Evolutionary conservation across 139 green algal genomes (phyloP), one percentile per base, ranked within the genome.

Genomic region (Gonium pectorale): DNA sequence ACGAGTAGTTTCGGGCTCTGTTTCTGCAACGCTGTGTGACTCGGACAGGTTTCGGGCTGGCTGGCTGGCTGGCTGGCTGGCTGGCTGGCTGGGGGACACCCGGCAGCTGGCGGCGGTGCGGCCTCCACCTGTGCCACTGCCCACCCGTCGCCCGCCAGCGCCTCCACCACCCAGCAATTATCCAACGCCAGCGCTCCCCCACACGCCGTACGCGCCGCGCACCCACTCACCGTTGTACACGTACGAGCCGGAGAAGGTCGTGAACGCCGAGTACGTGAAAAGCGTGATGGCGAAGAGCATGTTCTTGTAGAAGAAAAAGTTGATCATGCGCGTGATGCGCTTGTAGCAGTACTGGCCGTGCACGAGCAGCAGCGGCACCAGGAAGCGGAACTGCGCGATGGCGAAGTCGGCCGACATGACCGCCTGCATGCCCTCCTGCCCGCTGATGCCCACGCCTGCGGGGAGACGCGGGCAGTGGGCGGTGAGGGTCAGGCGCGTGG

Each of bases 381-480:
- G 90, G 91, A 93, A 99, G 22, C 96, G 92, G 92, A 99, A 99
- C 92, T 99, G 97, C 7, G 93, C 92, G 64, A 99, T 96, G 49
- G 97, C 94, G 87, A 98, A 99, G 90, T 99, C 97, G 27, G 92
- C 44, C 26, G 93, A 94, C 89, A 98, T 97, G n/a, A 97, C 94
- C 5, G 96, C 97, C 88, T 98, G 96, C 84, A 97, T 97, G 71
- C 97, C 97, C 90, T 99, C 97, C 86, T 97, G 94, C 33, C 97
- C 97, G 70, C 94, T 98, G 93, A 99, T 99, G 87, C 97, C 97
- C 3, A 99, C 94, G 13, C 97, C 97, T 79, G 66, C 31, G 66
- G 59, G 4, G 31, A 19, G 5, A 15, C 17, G 13, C 44, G 35
- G 5, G 27, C 37, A 38, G 26, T 21, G 59, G 26, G 54, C n/a